Base-by-base conservation (phyloP, 768 basidiomycete species). In the Termitomyces sp. region DNA sequence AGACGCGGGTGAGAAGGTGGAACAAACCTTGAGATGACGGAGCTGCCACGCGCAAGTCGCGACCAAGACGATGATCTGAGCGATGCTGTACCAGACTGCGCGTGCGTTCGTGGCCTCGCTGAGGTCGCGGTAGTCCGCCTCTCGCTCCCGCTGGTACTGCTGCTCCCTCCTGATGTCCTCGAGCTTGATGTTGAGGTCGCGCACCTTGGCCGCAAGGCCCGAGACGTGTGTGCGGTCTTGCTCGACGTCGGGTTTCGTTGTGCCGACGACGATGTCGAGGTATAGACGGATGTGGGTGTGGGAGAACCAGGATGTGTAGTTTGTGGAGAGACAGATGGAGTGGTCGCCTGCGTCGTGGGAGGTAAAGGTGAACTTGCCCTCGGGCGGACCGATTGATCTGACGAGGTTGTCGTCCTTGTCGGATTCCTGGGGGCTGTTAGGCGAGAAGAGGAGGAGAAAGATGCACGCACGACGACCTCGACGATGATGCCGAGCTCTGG, bases 291-390 rank as follows among this genome's bases (percentile, higher is more conserved):
- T 91, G 71, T 98, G 95, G 2, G 92, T 85, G 67, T 78, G 82
- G 58, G 83, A 81, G 73, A 91, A 91, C 93, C 92, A 96, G 16
- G 91, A 85, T 2, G 93, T 88, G 74, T 93, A 89, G 72, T 96
- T 96, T 20, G 93, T 91, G 6, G 92, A 92, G 52, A 98, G 83
- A 71, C 97, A 99, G 69, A 99, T 97, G 55, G 91, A 87, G 76
- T 99, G 97, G 77, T 98, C 97, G 50, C 95, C 95, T 32, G 95
- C 82, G 61, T 95, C 93, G 70, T 97, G 94, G 5, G 96, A 97
- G 30, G 97, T 98, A 69, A 99, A 99, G 0, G 97, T 98, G 77
- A 98, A 98, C 59, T 85, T 85, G 32, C 97, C 91, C 52, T 96
- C 90, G 26, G 87, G 78, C 5, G 95, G 91, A 2, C 97, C 97